Evolutionary conservation across 2,329 filamentous ascomycete species (phyloP), one percentile per base, ranked within the genome.

Genomic region (Diaporthe ampelina): DNA sequence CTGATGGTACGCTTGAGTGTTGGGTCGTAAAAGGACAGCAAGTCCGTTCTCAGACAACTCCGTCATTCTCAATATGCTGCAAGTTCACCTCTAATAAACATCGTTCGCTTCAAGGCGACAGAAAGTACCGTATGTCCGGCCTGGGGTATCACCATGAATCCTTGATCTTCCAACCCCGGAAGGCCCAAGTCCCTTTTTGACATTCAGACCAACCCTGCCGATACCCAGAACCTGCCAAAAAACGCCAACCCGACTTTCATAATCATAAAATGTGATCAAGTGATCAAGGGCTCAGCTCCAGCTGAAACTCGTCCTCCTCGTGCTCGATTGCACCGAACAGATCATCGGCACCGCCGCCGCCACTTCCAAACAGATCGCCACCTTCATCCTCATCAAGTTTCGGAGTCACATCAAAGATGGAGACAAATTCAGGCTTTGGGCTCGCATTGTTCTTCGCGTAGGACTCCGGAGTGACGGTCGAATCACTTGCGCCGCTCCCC

Each of bases 341-440:
- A 3, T 56, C 45, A 73, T 29, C 19, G 35, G 24, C 48, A 8
- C 24, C 48, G 17, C n/a, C 24, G 50, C 11, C 24, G 15, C 29
- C 50, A 26, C 35, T 87, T 9, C 90, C 88, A 24, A 89, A 88
- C 5, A 89, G 84, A 5, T 87, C 86, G 19, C 84, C 80, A 73
- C 79, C 79, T 78, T 65, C 80, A 19, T 84, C 82, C n/a, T 87
- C 84, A 9, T 88, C 86, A 5, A 86, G 79, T 29, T 85, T 84
- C 5, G 71, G 74, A 1, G 72, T 70, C 24, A 81, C 81, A 32
- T 91, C 87, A 78, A 92, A 92, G 29, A 92, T 90, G 19, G 86
- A 88, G 58, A 91, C 81, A 78, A 92, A 91, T 3, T 87, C 85
- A 0, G 90, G 88, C 73, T 72, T 75, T 32, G 24, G 74, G 59